These are phyloP conservation scores for Camellia japonica DNA, from an alignment of 148 eudicot genomes.

Conservation along the genomic window DNA sequence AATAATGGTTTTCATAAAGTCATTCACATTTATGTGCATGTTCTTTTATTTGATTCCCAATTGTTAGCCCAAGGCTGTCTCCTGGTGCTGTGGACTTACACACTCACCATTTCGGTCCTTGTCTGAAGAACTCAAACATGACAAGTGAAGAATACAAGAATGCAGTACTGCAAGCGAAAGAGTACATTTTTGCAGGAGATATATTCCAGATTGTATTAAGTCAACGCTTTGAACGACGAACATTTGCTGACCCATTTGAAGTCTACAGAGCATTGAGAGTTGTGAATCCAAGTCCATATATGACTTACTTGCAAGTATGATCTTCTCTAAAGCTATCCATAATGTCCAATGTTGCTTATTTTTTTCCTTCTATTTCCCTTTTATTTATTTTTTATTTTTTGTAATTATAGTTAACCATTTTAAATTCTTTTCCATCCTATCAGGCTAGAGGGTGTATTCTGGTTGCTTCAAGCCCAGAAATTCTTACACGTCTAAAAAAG, in stretches of 20 bases:
- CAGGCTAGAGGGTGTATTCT: slow-evolving; percentile 56
- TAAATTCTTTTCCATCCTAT: slow-evolving; percentile 7
- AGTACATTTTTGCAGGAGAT: slow-evolving; percentile 54
- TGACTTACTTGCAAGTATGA: slow-evolving; percentile 51
- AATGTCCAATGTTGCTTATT: neutral
- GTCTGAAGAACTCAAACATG: slow-evolving; percentile 37
- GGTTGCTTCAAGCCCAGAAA: slow-evolving; percentile 62
- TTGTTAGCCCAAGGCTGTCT: slow-evolving; percentile 43
- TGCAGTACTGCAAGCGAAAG: slow-evolving; percentile 45
- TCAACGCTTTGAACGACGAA: slow-evolving; percentile 58
- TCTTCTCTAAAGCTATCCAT: slow-evolving; percentile 9
- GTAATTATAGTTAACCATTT: neutral
- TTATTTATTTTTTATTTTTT: neutral
- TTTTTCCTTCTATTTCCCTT: too few species aligned
- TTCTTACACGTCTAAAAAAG: slow-evolving; percentile 45
- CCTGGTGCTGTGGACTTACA: slow-evolving; percentile 34
- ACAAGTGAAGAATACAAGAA: slow-evolving; percentile 45
- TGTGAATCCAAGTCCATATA: slow-evolving; percentile 61
- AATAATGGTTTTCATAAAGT: neutral
- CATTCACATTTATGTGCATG: neutral
- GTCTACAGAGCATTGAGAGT: slow-evolving; percentile 57
- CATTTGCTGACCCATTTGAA: slow-evolving; percentile 65
- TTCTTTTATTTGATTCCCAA: slow-evolving; percentile 5
- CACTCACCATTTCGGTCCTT: slow-evolving; percentile 31
- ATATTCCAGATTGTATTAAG: slow-evolving; percentile 59